A percentile compares a stretch with the other conserved stretches of the same genome.
These are phyloP conservation scores for Sonneratia alba DNA, from an alignment of 345 rosid genomes.

Conservation along the genomic window DNA sequence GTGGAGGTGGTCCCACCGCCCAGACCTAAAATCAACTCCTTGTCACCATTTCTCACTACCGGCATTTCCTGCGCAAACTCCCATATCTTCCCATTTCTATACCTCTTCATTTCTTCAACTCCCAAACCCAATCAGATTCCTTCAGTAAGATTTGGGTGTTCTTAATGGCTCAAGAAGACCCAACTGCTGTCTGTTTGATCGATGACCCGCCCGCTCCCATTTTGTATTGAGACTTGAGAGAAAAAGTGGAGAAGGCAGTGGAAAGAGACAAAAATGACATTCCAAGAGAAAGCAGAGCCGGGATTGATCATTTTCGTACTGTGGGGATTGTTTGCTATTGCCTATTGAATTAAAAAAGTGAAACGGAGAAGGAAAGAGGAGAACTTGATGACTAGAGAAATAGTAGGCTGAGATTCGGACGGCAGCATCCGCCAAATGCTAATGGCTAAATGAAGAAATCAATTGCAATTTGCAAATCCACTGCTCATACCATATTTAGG, in stretches of 20 bases:
- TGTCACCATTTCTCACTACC: slow-evolving; percentile 4
- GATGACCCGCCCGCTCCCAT: not conserved
- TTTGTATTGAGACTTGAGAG: not conserved
- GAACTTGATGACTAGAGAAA: not conserved
- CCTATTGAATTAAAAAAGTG: not conserved
- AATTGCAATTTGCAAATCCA: not conserved
- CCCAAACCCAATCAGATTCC: not conserved
- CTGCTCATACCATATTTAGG: not conserved
- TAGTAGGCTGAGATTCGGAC: slow-evolving; percentile 19
- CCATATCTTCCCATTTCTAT: slow-evolving; percentile 58
- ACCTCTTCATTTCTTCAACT: slow-evolving; percentile 36
- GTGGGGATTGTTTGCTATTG: not conserved
- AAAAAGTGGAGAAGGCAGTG: not conserved
- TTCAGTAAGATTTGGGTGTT: not conserved
- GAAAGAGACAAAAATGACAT: no score
- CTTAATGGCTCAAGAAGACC: not conserved
- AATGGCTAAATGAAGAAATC: not conserved
- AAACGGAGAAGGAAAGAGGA: not conserved
- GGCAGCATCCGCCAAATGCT: slow-evolving; percentile 20
- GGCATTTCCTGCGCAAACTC: slow-evolving; percentile 43
- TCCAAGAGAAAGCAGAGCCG: no score
- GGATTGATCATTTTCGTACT: not conserved
- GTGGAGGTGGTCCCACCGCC: slow-evolving; percentile 78
- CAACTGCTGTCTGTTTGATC: not conserved
- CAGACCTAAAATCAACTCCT: slow-evolving; percentile 45